Percentiles rank a stretch among this genome's conserved stretches.
phyloP scores from a whole-genome alignment of 2,329 filamentous ascomycete species.

The Davidsoniella eucalypti region DNA sequence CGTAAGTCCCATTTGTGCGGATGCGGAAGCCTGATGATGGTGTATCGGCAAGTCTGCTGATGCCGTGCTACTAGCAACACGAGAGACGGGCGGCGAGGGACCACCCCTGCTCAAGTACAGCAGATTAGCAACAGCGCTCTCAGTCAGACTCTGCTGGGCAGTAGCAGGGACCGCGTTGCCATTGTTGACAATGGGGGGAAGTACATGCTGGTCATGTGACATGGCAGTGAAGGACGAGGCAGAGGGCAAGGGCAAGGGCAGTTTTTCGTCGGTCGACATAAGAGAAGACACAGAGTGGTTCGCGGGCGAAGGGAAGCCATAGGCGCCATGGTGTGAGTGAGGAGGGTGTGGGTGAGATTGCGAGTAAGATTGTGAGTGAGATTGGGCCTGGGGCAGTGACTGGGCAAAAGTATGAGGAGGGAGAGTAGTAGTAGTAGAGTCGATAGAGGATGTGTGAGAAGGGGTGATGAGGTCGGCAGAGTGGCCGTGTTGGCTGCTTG shows the following conservation, averaged over 20 bases:
- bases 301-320: conserved; percentile 3
- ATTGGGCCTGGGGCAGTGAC: not conserved
- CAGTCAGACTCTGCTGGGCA: conserved; percentile 18
- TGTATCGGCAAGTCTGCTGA: conserved; percentile 1
- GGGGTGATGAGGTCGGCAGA: no score
- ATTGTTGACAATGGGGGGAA: not conserved
- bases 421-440: not conserved
- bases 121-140: conserved; percentile 22
- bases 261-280: conserved; percentile 15
- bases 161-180: conserved; percentile 14
- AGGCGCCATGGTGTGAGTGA: conserved; percentile 2
- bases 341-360: not conserved
- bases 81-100: conserved; percentile 10
- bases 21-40: not conserved
- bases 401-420: not conserved
- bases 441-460: no score
- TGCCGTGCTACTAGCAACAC: conserved; percentile 11
- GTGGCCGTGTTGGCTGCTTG: not conserved
- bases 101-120: conserved; percentile 21
- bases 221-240: conserved; percentile 4
- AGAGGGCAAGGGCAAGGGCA: conserved; percentile 9
- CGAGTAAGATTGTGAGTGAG: not conserved
- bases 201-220: conserved; percentile 3
- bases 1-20: conserved; percentile 2
- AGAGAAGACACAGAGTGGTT: conserved; percentile 1